Percentiles rank a stretch among this genome's conserved stretches.
Conservation (phyloP, 1,139 yeast species). For the Geotrichum restrictum region DNA sequence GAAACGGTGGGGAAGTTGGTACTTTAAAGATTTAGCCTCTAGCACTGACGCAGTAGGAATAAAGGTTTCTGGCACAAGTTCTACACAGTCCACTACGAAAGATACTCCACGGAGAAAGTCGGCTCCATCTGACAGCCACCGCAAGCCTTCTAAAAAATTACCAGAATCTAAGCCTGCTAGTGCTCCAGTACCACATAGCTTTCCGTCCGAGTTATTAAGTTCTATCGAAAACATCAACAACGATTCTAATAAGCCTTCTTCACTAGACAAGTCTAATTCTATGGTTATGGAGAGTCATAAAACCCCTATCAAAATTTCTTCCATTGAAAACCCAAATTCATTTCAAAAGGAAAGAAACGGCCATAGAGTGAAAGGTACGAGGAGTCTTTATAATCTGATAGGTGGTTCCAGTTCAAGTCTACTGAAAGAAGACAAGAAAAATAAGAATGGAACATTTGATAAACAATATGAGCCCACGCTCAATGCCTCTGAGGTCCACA, state of each 20-base stretch:
- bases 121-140: background rate
- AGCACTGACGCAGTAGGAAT: background rate
- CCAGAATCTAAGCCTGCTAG: conserved; percentile 17
- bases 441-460: background rate
- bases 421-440: background rate
- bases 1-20: conserved; percentile 35
- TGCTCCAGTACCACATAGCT: conserved; percentile 34
- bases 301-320: background rate
- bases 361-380: background rate
- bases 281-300: background rate
- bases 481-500: background rate
- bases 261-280: background rate
- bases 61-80: background rate
- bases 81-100: background rate
- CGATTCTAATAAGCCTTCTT: background rate
- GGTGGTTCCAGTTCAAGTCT: background rate
- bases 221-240: background rate
- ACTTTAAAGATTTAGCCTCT: conserved; percentile 27
- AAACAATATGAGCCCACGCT: background rate
- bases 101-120: background rate
- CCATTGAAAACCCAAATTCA: too few relatives aligned
- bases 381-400: background rate
- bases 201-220: conserved; percentile 34
- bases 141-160: background rate
- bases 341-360: too few relatives aligned